These are phyloP conservation scores for Exutisphaerella laricina DNA, from an alignment of 2,329 filamentous ascomycete genomes.

Conservation along the genomic window DNA sequence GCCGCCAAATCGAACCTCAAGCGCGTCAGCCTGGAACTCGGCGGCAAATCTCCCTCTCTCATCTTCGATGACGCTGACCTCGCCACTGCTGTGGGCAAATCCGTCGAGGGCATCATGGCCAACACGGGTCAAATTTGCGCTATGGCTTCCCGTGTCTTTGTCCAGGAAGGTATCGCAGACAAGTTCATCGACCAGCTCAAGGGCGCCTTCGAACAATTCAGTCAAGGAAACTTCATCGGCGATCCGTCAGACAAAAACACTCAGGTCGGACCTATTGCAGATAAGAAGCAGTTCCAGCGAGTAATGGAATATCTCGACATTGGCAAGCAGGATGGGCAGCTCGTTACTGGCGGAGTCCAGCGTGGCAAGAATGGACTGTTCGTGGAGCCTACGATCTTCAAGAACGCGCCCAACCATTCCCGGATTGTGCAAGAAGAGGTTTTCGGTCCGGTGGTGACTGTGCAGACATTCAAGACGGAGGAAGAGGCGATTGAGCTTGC, in stretches of 20 bases:
- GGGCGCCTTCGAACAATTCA: conserved; percentile 43
- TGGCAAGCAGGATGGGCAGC: conserved; percentile 15
- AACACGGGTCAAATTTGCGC: conserved; percentile 52
- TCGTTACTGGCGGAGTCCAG: conserved; percentile 18
- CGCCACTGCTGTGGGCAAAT: conserved; percentile 31
- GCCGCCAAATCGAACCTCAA: conserved; percentile 52
- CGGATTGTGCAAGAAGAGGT: conserved; percentile 33
- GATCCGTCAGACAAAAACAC: conserved; percentile 40
- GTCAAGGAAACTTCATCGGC: conserved; percentile 31
- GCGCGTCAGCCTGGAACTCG: conserved; percentile 55
- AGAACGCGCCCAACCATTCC: conserved; percentile 35
- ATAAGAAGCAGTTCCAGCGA: conserved; percentile 51
- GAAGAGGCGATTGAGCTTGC: conserved; percentile 34
- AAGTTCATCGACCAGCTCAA: conserved; percentile 31
- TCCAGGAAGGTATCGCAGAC: conserved; percentile 49
- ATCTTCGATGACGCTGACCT: conserved; percentile 54
- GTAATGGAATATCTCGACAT: conserved; percentile 31
- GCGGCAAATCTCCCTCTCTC: conserved; percentile 57
- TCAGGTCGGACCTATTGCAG: conserved; percentile 52
- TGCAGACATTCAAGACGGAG: conserved; percentile 35
- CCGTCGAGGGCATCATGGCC: conserved; percentile 42
- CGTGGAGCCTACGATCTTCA: conserved; percentile 44
- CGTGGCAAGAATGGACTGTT: conserved; percentile 33
- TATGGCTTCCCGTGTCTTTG: conserved; percentile 50
- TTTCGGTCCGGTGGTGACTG: conserved; percentile 36